Conservation (phyloP, 495 filamentous ascomycete genomes). For the Neurospora sp. region DNA sequence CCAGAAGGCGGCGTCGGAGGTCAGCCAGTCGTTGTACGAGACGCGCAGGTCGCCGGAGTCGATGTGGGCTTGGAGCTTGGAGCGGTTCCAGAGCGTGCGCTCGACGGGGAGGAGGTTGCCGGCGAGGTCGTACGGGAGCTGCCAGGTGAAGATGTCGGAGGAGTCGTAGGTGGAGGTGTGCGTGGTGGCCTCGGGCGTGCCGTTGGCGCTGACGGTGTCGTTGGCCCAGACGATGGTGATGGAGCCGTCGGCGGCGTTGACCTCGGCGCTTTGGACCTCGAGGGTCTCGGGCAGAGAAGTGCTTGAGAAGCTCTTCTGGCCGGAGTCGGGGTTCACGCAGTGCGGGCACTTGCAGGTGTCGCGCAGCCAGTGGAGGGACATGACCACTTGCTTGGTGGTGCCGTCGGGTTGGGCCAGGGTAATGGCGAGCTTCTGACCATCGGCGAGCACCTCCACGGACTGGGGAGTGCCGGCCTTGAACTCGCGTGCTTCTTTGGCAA, state of each 20-base stretch:
- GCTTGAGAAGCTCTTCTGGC: constrained; percentile 72
- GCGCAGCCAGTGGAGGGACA: constrained; percentile 48
- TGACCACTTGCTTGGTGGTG: not conserved
- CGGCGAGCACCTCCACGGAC: not conserved
- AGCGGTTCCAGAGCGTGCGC: constrained; percentile 14
- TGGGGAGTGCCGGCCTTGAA: not conserved
- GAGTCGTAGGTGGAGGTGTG: constrained; percentile 9
- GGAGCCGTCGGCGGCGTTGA: constrained; percentile 23
- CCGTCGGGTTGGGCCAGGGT: not conserved
- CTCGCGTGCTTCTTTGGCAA: not conserved
- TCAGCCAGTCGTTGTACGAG: constrained; percentile 63
- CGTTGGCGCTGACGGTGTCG: constrained; percentile 13
- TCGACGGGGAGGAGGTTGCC: not conserved
- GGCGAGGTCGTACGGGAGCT: not conserved
- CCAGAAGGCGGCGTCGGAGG: constrained; percentile 35
- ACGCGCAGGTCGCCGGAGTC: constrained; percentile 28
- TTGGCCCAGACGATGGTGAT: constrained; percentile 49
- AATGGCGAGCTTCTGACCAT: not conserved
- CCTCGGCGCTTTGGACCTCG: constrained; percentile 18
- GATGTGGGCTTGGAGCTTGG: constrained; percentile 26
- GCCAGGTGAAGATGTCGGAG: constrained; percentile 6
- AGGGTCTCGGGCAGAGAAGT: constrained; percentile 56
- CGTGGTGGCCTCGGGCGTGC: constrained; percentile 8
- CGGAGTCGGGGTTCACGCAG: constrained; percentile 70
- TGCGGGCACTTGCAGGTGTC: constrained; percentile 62